phyloP scores from a whole-genome alignment of 2,329 filamentous ascomycete species.

The Talaromyces sp. region DNA sequence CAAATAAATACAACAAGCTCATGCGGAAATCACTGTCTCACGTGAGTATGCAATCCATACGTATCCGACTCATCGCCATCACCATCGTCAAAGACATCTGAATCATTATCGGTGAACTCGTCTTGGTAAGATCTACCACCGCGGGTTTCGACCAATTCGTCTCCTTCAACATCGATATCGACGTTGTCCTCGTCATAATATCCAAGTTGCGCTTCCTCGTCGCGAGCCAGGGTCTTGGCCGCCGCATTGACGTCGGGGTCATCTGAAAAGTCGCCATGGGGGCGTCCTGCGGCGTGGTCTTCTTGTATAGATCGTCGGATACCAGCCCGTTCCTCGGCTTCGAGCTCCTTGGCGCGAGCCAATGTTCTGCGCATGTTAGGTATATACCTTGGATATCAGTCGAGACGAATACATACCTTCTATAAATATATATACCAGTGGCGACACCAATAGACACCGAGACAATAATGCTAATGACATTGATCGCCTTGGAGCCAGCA shows the following conservation, averaged over 20 bases:
- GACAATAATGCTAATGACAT: constrained; percentile 76
- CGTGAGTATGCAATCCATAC: constrained; percentile 43
- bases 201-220: constrained; percentile 46
- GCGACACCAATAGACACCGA: constrained; percentile 68
- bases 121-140: constrained; percentile 47
- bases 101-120: constrained; percentile 55
- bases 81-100: constrained; percentile 47
- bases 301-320: constrained; percentile 37
- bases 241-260: constrained; percentile 43
- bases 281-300: constrained; percentile 37
- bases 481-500: constrained; percentile 71
- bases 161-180: constrained; percentile 48
- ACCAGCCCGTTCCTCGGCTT: constrained; percentile 47
- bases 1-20: constrained; percentile 8
- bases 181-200: constrained; percentile 42
- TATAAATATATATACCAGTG: constrained; percentile 85
- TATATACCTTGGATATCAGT: not conserved
- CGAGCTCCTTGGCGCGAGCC: constrained; percentile 50
- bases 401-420: constrained; percentile 44
- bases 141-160: constrained; percentile 34
- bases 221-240: constrained; percentile 40
- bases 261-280: constrained; percentile 37
- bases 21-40: constrained; percentile 20
- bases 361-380: constrained; percentile 40
- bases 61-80: constrained; percentile 41